Conservation (phyloP, 148 eudicot genomes). For the Rhododendron molle region DNA sequence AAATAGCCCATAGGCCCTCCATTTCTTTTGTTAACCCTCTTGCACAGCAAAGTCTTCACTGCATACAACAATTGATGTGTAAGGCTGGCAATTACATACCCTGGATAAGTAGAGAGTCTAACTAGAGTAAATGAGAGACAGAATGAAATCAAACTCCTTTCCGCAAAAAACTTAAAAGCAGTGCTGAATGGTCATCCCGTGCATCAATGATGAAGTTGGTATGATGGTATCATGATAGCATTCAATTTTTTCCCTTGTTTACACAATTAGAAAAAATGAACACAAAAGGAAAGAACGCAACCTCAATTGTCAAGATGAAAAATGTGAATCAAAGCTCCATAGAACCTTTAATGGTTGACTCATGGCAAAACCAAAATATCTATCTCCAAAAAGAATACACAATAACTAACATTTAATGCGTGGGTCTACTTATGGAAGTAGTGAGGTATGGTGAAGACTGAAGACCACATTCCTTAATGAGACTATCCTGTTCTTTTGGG, state of each 20-base stretch:
- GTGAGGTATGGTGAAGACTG: not conserved
- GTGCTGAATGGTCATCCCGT: too few relatives aligned
- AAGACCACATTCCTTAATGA: not conserved
- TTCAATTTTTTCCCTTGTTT: not conserved
- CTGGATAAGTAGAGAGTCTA: not conserved
- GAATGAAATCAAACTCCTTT: not conserved
- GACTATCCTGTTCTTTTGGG: not conserved
- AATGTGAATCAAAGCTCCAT: not conserved
- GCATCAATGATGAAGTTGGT: not conserved
- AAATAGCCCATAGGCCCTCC: constrained; percentile 36
- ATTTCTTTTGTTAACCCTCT: constrained; percentile 11
- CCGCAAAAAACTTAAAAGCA: not conserved
- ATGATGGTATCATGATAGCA: not conserved
- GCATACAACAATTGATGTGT: not conserved
- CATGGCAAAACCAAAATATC: not conserved
- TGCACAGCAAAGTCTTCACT: not conserved
- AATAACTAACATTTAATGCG: not conserved
- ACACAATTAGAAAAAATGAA: not conserved
- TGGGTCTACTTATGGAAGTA: not conserved
- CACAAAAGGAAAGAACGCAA: not conserved
- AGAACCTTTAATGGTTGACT: not conserved
- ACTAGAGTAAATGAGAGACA: not conserved
- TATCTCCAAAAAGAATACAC: not conserved
- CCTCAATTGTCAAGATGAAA: not conserved
- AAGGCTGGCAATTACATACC: not conserved